Base-by-base conservation (phyloP, 495 filamentous ascomycete genomes). In the Penicillium chermesinum region DNA sequence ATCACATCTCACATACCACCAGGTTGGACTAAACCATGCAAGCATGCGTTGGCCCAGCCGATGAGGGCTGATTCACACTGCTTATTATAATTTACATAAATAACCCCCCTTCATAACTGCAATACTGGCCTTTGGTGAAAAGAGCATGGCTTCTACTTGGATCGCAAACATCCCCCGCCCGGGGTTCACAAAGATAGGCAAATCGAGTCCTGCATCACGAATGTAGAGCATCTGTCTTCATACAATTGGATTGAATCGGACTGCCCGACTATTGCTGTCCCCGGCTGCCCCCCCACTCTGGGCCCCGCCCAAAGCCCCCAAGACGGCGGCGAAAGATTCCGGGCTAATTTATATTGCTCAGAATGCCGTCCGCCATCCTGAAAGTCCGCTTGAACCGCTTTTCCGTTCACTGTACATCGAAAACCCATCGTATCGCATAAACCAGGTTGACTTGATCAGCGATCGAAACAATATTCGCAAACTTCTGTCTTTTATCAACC, bases 381-480 rank as follows among this genome's bases (percentile, higher is more conserved):
- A 46, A 21, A 37, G 67, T 46, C 77, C 77, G 2, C 63, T 81
- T 1, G 73, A 81, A 46, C 72, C 76, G 0, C 62, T 79, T 0
- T 79, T 81, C 51, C 71, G 71, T 38, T 63, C 77, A 0, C 54
- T 79, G 16, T 70, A 67, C 39, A 58, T 63, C 19, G 54, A 59
- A 14, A 42, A 72, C 14, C 75, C 77, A 20, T 58, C 57, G 5
- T 75, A 73, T 38, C 58, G 77, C 37, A 65, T 78, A 30, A 20
- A 38, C 18, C 46, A 53, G 0, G 54, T 74, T 34, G 71, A 80
- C 49, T 41, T 80, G 19, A 61, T 80, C 21, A 76, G 69, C 5
- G 77, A 82, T 49, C 66, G 76, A 30, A 73, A 71, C 49, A 79
- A 74, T 48, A 63, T 82, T 33, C 76, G 76, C 21, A 74, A 77